Evolutionary conservation across 164 flowering plant genomes (phyloP).

Genomic region (Annona cherimola): DNA sequence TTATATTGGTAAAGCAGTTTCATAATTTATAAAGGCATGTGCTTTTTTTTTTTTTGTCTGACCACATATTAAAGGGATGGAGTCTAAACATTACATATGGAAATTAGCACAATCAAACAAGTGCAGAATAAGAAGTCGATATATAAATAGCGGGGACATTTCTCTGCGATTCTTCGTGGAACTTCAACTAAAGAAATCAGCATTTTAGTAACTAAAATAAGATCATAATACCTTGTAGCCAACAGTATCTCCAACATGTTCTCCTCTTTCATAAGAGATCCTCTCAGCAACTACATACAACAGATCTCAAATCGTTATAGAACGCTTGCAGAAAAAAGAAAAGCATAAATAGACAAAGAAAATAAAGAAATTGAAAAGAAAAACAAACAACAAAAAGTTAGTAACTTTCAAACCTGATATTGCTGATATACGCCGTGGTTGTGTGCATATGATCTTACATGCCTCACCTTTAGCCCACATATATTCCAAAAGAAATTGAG

Average conservation of each 20-base stretch:
- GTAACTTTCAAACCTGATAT: conserved; percentile 52
- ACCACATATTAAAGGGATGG: no score
- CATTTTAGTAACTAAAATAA: neutral
- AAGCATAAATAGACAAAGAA: neutral
- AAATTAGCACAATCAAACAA: no score
- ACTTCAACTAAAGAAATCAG: no score
- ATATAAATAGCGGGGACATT: no score
- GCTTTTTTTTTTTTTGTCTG: no score
- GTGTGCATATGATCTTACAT: conserved; percentile 90
- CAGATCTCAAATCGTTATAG: conserved; percentile 5
- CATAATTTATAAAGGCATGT: no score
- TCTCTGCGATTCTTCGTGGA: no score
- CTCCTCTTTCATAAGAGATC: conserved; percentile 86
- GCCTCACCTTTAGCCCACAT: conserved; percentile 75
- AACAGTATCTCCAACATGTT: conserved; percentile 67
- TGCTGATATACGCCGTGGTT: conserved; percentile 96
- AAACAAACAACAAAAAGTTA: neutral
- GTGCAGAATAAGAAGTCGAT: no score
- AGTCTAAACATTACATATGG: no score
- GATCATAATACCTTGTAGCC: conserved; percentile 79
- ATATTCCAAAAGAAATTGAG: conserved; percentile 80
- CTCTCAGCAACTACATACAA: conserved; percentile 77
- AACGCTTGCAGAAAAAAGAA: neutral
- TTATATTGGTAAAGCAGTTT: no score
- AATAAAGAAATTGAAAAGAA: neutral